phyloP scores from a whole-genome alignment of 2,329 filamentous ascomycete species.

The Alternaria triticimaculans region DNA sequence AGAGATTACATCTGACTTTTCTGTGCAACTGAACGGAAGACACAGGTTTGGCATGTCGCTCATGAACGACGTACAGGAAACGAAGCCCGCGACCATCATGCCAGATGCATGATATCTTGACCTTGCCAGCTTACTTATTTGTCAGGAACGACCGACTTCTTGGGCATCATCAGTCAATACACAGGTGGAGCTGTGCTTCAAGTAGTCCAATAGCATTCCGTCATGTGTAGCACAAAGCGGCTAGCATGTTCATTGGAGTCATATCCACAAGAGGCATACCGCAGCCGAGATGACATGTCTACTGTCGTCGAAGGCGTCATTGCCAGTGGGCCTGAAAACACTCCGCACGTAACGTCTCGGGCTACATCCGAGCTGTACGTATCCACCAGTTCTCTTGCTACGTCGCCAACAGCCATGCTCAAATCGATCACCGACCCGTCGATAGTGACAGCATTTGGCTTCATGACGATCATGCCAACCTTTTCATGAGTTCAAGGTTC shows the following conservation, averaged over 20 bases:
- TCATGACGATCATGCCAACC: background rate
- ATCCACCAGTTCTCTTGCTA: constrained; percentile 1
- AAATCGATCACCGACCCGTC: background rate
- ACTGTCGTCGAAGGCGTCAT: background rate
- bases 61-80: background rate
- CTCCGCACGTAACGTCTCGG: background rate
- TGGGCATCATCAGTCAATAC: background rate
- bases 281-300: constrained; percentile 1
- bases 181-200: background rate
- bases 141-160: background rate
- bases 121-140: background rate
- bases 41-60: background rate
- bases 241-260: background rate
- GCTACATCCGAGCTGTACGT: constrained; percentile 10
- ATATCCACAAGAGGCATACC: background rate
- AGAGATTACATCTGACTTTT: background rate
- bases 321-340: background rate
- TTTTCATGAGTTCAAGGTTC: background rate
- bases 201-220: background rate
- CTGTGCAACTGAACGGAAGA: background rate
- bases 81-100: background rate
- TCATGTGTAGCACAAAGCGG: constrained; percentile 1
- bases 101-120: background rate
- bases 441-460: background rate
- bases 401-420: background rate